A percentile compares a stretch with the other conserved stretches of the same genome.
phyloP scores from a whole-genome alignment of 2,329 filamentous ascomycete genomes.

The Verticillium alfalfae region DNA sequence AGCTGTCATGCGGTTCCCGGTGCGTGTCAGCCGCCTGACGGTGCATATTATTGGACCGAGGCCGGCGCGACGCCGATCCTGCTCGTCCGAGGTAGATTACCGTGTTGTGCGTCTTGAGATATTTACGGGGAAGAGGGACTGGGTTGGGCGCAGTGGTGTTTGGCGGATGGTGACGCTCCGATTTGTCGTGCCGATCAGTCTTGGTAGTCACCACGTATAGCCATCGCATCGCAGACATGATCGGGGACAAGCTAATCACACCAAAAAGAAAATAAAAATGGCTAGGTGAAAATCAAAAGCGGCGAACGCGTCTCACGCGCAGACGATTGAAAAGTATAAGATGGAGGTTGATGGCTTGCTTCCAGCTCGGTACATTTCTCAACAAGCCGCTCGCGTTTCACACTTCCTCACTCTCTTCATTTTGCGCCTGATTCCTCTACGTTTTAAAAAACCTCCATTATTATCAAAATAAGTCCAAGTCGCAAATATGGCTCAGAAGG shows the following conservation, averaged over 20 bases:
- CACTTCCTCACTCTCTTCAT: conserved; percentile 1
- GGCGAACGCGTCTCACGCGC: too few relatives aligned
- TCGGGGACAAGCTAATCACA: not conserved
- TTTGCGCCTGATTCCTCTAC: not conserved
- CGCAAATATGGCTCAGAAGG: conserved; percentile 4
- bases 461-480: too few relatives aligned
- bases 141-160: not conserved
- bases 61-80: not conserved
- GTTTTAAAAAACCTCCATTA: conserved; percentile 1
- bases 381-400: not conserved
- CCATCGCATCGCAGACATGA: not conserved
- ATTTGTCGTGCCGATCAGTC: not conserved
- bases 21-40: not conserved
- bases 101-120: not conserved
- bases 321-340: not conserved
- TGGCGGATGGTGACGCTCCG: not conserved
- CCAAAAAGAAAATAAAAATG: not conserved
- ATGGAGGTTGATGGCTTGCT: not conserved
- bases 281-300: not conserved
- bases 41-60: not conserved
- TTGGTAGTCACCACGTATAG: not conserved
- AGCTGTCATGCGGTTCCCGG: not conserved
- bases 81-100: not conserved
- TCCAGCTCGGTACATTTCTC: not conserved
- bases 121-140: not conserved